phyloP scores from a whole-genome alignment of 108 stramenopile genomes.

The Mayamaea pseudoterrestris region DNA sequence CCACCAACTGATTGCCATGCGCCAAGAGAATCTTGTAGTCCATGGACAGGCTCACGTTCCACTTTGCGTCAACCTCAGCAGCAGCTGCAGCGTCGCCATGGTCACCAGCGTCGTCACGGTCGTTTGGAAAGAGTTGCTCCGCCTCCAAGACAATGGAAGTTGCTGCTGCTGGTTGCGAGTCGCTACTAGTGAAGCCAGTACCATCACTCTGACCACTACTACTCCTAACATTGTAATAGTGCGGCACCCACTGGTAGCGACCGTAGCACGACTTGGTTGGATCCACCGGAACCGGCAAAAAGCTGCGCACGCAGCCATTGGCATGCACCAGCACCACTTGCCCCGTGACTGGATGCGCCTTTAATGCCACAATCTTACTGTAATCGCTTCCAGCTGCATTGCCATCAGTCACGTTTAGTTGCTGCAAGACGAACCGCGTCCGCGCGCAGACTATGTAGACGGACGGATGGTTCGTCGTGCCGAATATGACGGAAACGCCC shows the following conservation, averaged over 20 bases:
- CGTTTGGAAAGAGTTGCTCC: background rate
- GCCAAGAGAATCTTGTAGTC: conserved; percentile 39
- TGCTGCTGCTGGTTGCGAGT: too few species aligned
- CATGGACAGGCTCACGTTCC: conserved; percentile 16
- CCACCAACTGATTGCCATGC: conserved; percentile 54
- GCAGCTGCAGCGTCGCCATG: too few species aligned
- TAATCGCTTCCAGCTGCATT: conserved; percentile 11
- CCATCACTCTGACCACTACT: too few species aligned
- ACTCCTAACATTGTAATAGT: background rate
- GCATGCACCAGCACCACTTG: conserved; percentile 14
- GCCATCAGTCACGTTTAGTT: conserved; percentile 29
- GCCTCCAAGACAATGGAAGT: too few species aligned
- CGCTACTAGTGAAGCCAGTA: conserved; percentile 6
- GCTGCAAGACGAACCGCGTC: conserved; percentile 48
- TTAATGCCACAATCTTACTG: conserved; percentile 18
- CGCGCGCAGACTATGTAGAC: conserved; percentile 37
- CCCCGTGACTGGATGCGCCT: conserved; percentile 23
- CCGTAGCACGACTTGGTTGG: conserved; percentile 4
- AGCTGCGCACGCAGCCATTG: conserved; percentile 22
- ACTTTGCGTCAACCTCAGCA: background rate
- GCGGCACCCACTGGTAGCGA: conserved; percentile 3
- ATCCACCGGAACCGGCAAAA: conserved; percentile 15
- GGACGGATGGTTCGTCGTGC: conserved; percentile 10
- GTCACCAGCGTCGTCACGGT: background rate
- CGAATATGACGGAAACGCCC: conserved; percentile 60